Base-by-base conservation (phyloP, 225 moss, liverwort and hornwort genomes). In the Pleurozium schreberi region DNA sequence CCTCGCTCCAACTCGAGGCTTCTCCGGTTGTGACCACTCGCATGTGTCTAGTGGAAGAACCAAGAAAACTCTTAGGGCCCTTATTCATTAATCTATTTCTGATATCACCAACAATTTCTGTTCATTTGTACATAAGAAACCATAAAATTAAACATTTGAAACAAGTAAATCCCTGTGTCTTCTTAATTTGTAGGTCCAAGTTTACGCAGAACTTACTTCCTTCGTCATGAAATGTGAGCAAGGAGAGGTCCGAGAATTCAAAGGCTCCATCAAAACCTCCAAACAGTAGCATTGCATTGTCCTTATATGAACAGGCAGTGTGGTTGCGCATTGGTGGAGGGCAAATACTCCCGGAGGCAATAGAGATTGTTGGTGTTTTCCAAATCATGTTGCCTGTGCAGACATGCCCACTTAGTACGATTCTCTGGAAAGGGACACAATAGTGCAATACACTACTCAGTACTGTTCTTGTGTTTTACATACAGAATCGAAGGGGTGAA, bases 261-360 rank as follows among this genome's bases (percentile, higher is more conserved):
- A 85, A 90, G 26, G 94, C 88, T 86, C 97, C 97, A 84, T 99
- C 97, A 91, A 96, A 99, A 43, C 99, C 99, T 89, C 97, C 97
- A 83, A 99, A 96, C 34, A 99, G 53, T 53, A 97, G 69, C 93
- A 99, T 95, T 85, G 88, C 94, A 77, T 95, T 91, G n/a, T 81
- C 84, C 55, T 94, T 95, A 86, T 91, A 94, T 43, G 95, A 87
- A 93, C 99, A 99, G 26, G 94, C 93, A 82, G 96, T 95, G 84
- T 99, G 99, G 75, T 96, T 97, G 59, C 96, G 96, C 94, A 97
- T 93, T 43, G 96, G 92, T 81, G 92, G 96, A 88, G 99, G 99
- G 65, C 92, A 94, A 65, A 95, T 85, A 88, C 91, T 93, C 60
- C 95, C 95, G 26, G 80, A 84, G 75, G 94, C 93, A 70, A 94